Conservation (phyloP, 768 basidiomycete species). For the Mycena sanguinolenta region DNA sequence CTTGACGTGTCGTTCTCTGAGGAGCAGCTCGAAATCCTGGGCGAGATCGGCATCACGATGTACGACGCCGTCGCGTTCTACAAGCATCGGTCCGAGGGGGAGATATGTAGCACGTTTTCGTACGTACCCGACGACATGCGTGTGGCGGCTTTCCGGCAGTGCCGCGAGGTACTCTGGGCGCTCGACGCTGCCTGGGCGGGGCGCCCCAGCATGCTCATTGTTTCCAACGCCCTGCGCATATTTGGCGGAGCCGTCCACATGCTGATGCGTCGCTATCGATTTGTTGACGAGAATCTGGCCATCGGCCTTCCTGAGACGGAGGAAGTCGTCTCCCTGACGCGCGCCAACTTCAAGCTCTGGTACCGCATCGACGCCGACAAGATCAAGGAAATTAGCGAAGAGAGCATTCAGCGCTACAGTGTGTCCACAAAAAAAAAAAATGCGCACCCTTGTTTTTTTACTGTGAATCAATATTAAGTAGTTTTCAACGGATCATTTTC, state of each 20-base stretch:
- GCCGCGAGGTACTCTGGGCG: neutral
- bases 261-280: neutral
- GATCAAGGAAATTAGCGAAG: neutral
- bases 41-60: conserved; percentile 12
- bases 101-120: neutral
- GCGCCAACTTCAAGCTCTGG: conserved; percentile 4
- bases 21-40: neutral
- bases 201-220: neutral
- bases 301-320: neutral
- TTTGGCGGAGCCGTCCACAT: neutral
- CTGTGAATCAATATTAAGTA: too few species aligned
- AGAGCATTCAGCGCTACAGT: conserved; percentile 1
- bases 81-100: neutral
- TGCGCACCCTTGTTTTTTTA: too few species aligned
- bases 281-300: neutral
- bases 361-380: neutral
- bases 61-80: conserved; percentile 11
- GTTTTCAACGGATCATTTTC: too few species aligned
- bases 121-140: conserved; percentile 8
- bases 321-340: neutral
- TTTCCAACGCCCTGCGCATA: neutral
- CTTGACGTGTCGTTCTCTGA: neutral
- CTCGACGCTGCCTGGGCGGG: conserved; percentile 1
- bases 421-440: too few species aligned
- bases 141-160: neutral